These are phyloP conservation scores for Claviceps arundinis DNA, from an alignment of 2,329 filamentous ascomycete genomes.

Conservation along the genomic window DNA sequence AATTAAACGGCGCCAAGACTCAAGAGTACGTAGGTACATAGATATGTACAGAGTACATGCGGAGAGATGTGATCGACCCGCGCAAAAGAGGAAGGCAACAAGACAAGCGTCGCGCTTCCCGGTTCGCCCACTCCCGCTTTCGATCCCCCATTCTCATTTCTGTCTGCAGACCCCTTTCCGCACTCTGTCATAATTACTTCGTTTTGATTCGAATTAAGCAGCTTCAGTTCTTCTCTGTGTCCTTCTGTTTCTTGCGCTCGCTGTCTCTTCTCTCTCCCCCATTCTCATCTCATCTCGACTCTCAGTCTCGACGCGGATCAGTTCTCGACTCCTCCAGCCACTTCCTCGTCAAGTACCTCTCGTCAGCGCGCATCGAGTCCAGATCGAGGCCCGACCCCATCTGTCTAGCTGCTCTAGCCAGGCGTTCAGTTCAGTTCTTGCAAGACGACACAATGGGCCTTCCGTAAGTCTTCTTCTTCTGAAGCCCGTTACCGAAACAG, in stretches of 20 bases:
- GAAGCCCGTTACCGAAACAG: neutral
- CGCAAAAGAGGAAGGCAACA: neutral
- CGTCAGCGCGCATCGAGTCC: neutral
- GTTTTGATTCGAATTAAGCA: too few species aligned
- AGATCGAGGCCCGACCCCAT: neutral
- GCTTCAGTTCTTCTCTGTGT: neutral
- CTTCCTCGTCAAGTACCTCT: too few species aligned
- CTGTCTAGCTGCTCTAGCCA: neutral
- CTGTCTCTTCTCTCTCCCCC: neutral
- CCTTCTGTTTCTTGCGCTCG: neutral
- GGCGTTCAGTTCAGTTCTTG: neutral
- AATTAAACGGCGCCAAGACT: too few species aligned
- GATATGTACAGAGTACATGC: neutral
- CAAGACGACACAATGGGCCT: constrained; percentile 27
- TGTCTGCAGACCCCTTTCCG: neutral
- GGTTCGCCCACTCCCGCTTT: neutral
- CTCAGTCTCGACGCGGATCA: neutral
- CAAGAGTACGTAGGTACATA: too few species aligned
- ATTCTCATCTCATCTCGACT: too few species aligned
- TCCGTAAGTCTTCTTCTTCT: constrained; percentile 26
- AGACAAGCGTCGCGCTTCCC: neutral
- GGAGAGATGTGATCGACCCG: neutral
- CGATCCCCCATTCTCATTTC: neutral
- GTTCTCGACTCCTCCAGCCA: neutral
- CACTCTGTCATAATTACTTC: too few species aligned